A percentile compares a stretch with the other conserved stretches of the same genome.
phyloP scores from a whole-genome alignment of 345 rosid species.

The Nephelium lappaceum region DNA sequence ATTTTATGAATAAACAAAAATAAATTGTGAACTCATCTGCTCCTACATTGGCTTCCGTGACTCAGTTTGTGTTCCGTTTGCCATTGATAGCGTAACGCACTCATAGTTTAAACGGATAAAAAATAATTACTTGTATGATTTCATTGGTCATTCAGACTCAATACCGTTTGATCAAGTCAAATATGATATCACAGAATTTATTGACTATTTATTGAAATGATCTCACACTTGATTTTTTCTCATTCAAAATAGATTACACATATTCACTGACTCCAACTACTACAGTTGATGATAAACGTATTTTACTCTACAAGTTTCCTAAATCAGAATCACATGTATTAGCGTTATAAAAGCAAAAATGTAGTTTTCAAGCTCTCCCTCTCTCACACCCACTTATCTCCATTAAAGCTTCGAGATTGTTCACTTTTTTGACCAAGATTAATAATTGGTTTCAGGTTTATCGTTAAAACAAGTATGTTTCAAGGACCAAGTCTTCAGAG shows the following conservation, averaged over 20 bases:
- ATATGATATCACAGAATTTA: background rate
- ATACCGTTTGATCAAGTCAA: background rate
- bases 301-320: background rate
- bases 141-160: background rate
- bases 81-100: constrained; percentile 6
- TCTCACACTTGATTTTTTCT: background rate
- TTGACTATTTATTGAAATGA: background rate
- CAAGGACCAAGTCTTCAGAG: background rate
- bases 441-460: background rate
- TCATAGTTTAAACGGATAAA: background rate
- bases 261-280: background rate
- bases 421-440: background rate
- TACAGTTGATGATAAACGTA: background rate
- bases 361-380: background rate
- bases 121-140: background rate
- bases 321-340: constrained; percentile 17
- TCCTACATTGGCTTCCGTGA: background rate
- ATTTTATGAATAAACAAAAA: background rate
- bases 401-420: background rate
- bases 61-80: background rate
- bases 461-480: background rate
- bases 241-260: background rate
- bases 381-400: constrained; percentile 4
- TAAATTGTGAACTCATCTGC: background rate
- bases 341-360: background rate